phyloP scores from a whole-genome alignment of 257 asterid species.

The Datura wrightii region DNA sequence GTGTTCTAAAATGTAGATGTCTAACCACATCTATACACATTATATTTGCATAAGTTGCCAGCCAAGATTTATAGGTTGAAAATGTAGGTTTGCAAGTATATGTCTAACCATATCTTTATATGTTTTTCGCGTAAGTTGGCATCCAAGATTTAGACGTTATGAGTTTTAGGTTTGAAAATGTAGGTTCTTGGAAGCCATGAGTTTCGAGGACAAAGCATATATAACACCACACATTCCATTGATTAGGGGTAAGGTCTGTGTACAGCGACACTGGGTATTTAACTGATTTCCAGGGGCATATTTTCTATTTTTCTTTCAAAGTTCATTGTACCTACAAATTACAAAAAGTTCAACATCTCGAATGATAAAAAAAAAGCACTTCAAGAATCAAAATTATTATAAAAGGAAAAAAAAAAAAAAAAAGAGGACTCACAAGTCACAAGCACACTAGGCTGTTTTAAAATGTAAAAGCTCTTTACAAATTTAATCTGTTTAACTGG shows the following conservation, averaged over 20 bases:
- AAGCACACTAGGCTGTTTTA: background rate
- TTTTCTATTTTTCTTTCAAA: background rate
- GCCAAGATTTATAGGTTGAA: background rate
- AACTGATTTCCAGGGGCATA: background rate
- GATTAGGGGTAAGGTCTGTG: too few relatives aligned
- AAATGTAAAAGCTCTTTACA: constrained; percentile 22
- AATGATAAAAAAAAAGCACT: background rate
- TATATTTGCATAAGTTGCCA: too few relatives aligned
- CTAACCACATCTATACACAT: too few relatives aligned
- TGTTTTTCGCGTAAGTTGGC: background rate
- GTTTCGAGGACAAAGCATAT: background rate
- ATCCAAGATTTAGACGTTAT: too few relatives aligned
- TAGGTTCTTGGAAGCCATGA: too few relatives aligned
- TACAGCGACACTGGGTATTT: too few relatives aligned
- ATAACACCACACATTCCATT: background rate
- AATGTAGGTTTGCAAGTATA: background rate
- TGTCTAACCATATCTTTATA: background rate
- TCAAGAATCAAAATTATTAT: background rate
- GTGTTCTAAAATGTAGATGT: background rate
- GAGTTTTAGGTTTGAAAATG: too few relatives aligned
- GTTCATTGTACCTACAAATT: background rate
- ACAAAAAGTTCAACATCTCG: background rate
- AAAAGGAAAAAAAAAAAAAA: background rate
- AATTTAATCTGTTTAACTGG: background rate
- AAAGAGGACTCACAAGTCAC: background rate